Base-by-base conservation (phyloP, 2,329 filamentous ascomycete species). In the Colletotrichum salicis region DNA sequence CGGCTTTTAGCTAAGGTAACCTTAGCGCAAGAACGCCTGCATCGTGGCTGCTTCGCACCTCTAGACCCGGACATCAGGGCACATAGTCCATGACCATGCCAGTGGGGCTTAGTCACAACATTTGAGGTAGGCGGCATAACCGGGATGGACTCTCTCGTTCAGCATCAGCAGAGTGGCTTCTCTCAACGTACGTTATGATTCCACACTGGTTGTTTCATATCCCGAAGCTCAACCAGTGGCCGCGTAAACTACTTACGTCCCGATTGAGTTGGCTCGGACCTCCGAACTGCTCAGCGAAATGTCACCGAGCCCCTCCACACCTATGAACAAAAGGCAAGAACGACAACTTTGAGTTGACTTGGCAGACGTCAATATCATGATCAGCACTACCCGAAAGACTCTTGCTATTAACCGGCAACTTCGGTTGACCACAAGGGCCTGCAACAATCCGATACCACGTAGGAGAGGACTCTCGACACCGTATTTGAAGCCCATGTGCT, bases 41-140 rank as follows among this genome's bases (percentile, higher is more conserved):
- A 12, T 35, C 33, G 11, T 35, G 8, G 8, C 2, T 35, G 33
- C 33, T 11, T 35, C 33, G 2, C 33, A 12, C 8, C 11, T 1
- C 33, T 35, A 12, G 11, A 35, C 33, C 33, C 33, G 33, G 33
- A 35, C 5, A 35, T 12, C 5, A 35, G 33, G 33, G 11, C 33
- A 35, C 33, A 1, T 12, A 35, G 27, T 48, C 22, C 45, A 33
- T 31, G 22, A 35, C 10, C 19, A 31, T n/a, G 12, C 13, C 37
- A 11, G 29, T 15, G 31, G 56, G 35, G 35, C 37, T 61, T 61
- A 70, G 63, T 70, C 45, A 70, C 33, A 29, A n/a, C 27, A 19
- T 19, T 4, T 29, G 37, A 41, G 12, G 37, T n/a, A 60, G 22
- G 56, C 29, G 56, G 57, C 63, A 57, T 45, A 6, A 22, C 27